Evolutionary conservation across 495 filamentous ascomycete genomes (phyloP), one percentile per base, ranked within the genome.

Genomic region (Hamigera avellanea): DNA sequence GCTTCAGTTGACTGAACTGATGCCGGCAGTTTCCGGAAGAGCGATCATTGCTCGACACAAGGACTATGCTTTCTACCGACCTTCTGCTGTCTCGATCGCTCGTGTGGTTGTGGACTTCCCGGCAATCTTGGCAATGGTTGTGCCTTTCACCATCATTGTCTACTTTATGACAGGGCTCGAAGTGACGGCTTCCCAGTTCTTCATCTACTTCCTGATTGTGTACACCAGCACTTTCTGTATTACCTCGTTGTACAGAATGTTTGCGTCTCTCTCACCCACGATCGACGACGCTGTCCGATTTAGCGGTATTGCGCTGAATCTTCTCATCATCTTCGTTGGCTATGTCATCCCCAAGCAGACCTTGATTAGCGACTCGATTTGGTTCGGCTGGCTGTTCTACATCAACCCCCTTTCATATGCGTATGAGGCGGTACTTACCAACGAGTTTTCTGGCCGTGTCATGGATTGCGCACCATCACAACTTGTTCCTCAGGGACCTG

Each of bases 341-440:
- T 95, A 81, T 59, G 66, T 84, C 6, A 81, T 93, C 42, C 80
- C 83, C 1, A 77, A 76, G 8, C 63, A 62, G 9, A 59, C 69
- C 18, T 77, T 93, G 63, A 47, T 68, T 6, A 52, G 72, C 36
- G 66, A 72, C 0, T 65, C 72, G 26, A 76, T 84, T 27, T 94
- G 86, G 86, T 84, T 88, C 45, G 67, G 71, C 18, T 93, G 86
- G 86, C 55, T 91, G 2, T 70, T 70, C 37, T 81, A 75, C 42
- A 62, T 93, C 49, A 82, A 88, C 43, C 86, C 86, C 0, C 54
- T 89, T 19, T 63, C 73, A 2, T 93, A 86, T 50, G 70, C 73
- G 10, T 88, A 84, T 36, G 84, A 86, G 46, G 71, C 69, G 1
- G 73, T 85, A 19, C 49, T 85, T 29, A 53, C 72, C 2, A 83